These are phyloP conservation scores for Pseudogymnoascus sp. DNA, from an alignment of 2,329 filamentous ascomycete species.

Conservation along the genomic window DNA sequence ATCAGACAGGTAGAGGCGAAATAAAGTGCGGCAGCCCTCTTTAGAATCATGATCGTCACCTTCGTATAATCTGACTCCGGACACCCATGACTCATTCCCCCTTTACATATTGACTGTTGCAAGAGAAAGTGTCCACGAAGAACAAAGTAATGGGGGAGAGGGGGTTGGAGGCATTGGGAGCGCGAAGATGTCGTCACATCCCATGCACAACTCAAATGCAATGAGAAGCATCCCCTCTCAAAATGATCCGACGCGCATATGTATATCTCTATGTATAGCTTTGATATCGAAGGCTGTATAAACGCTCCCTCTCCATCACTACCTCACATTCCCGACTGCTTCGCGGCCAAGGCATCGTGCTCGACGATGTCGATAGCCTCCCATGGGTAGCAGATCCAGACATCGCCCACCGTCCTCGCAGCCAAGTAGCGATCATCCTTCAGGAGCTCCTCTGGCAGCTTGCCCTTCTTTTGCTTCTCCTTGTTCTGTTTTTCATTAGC, in stretches of 20 bases:
- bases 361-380: conserved; percentile 90
- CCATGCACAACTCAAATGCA: not conserved
- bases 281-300: conserved; percentile 1
- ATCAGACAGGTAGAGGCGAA: conserved; percentile 28
- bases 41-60: not conserved
- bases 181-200: not conserved
- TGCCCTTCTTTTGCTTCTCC: conserved; percentile 91
- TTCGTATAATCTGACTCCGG: not conserved
- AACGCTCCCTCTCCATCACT: not conserved
- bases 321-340: conserved; percentile 18
- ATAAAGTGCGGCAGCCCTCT: not conserved
- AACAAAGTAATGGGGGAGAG: not conserved
- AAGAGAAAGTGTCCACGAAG: too few species aligned
- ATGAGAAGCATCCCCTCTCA: not conserved
- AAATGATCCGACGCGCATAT: not conserved
- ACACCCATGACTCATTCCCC: not conserved
- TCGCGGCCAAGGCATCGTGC: conserved; percentile 64
- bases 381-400: conserved; percentile 99
- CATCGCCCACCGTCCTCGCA: conserved; percentile 80
- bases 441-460: conserved; percentile 71
- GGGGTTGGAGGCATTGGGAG: not conserved
- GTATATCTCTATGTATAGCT: conserved; percentile 8
- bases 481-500: conserved; percentile 62
- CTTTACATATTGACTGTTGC: not conserved
- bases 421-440: conserved; percentile 68